Conservation (phyloP, 1,139 yeast genomes). For the Scheffersomyces insectosa region DNA sequence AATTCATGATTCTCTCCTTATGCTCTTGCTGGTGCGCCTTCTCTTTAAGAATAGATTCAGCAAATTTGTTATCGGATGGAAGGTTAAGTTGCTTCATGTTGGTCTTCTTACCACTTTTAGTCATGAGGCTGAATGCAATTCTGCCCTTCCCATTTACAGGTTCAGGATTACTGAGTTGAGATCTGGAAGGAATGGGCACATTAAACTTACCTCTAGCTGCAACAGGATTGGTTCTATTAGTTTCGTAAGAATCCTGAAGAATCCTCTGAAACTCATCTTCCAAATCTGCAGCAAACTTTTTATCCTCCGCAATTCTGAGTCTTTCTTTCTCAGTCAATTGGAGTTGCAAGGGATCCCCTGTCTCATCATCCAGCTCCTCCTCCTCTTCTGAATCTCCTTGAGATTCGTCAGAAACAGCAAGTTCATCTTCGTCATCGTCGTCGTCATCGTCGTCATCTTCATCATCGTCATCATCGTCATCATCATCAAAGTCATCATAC, state of each 20-base stretch:
- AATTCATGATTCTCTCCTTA: slow-evolving; percentile 41
- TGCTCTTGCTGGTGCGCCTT: slow-evolving; percentile 35
- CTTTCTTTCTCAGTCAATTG: slow-evolving; percentile 26
- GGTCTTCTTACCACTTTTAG: slow-evolving; percentile 50
- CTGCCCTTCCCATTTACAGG: slow-evolving; percentile 11
- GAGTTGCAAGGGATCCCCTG: neutral
- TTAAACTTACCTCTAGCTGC: slow-evolving; percentile 15
- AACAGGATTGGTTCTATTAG: slow-evolving; percentile 21
- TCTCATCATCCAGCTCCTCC: slow-evolving; percentile 15
- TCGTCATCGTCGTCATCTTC: slow-evolving; percentile 8
- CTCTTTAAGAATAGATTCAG: slow-evolving; percentile 36
- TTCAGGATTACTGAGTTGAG: slow-evolving; percentile 4
- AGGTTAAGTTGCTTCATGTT: slow-evolving; percentile 45
- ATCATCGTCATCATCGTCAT: slow-evolving; percentile 6
- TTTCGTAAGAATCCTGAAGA: slow-evolving; percentile 49
- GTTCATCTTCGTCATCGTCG: slow-evolving; percentile 3
- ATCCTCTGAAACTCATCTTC: slow-evolving; percentile 56
- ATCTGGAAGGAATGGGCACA: slow-evolving; percentile 22
- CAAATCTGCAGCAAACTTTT: slow-evolving; percentile 48
- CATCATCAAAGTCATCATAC: slow-evolving; percentile 5
- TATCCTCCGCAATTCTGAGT: slow-evolving; percentile 38
- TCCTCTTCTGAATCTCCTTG: slow-evolving; percentile 8
- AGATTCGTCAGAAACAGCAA: slow-evolving; percentile 6
- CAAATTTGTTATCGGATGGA: slow-evolving; percentile 52
- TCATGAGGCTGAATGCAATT: slow-evolving; percentile 53